A percentile compares a stretch with the other conserved stretches of the same genome.
phyloP scores from a whole-genome alignment of 805 yeast species.

The Kluyveromyces dobzhanskii region DNA sequence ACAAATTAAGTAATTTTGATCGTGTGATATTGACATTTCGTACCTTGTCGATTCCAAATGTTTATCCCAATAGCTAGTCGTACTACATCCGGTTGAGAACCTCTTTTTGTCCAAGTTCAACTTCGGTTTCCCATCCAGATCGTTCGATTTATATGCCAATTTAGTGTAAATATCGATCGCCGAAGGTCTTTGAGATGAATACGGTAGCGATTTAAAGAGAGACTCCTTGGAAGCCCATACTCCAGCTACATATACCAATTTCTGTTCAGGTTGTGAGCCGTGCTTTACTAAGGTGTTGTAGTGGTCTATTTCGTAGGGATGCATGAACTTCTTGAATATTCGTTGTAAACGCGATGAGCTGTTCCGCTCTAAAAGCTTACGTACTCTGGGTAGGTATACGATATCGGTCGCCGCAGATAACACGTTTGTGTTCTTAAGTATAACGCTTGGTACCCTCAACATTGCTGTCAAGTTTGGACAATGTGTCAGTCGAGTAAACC shows the following conservation, averaged over 20 bases:
- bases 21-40: slow-evolving; percentile 25
- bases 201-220: slow-evolving; percentile 16
- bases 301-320: slow-evolving; percentile 11
- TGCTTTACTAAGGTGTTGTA: slow-evolving; percentile 5
- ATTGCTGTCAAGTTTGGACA: too few species aligned
- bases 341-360: slow-evolving; percentile 6
- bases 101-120: slow-evolving; percentile 10
- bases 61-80: background rate
- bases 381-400: slow-evolving; percentile 22
- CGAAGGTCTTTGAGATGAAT: slow-evolving; percentile 15
- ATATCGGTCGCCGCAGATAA: slow-evolving; percentile 22
- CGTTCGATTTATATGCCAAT: slow-evolving; percentile 17
- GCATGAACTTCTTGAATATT: slow-evolving; percentile 24
- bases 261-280: background rate
- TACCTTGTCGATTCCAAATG: background rate
- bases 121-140: slow-evolving; percentile 13
- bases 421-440: background rate
- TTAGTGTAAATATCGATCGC: slow-evolving; percentile 23
- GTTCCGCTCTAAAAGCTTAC: slow-evolving; percentile 9
- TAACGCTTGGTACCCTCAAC: background rate
- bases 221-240: slow-evolving; percentile 29
- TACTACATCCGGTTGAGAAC: background rate
- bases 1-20: slow-evolving; percentile 19
- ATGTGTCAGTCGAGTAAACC: too few species aligned
- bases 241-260: slow-evolving; percentile 19